Base-by-base conservation (phyloP, 306 rosid species). In the Oemleria cerasiformis region DNA sequence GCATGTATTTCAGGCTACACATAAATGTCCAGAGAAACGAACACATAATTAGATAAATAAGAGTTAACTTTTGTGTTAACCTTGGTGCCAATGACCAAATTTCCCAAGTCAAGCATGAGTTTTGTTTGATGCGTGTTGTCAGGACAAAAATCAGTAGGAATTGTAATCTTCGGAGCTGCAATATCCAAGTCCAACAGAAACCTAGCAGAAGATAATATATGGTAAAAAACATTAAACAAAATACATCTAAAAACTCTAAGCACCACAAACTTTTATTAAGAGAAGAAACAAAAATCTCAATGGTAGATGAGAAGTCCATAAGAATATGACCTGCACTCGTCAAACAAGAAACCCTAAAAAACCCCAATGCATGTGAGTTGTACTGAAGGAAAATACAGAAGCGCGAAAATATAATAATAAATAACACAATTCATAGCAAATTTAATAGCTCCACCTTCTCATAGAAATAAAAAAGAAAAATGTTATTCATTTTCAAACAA, bases 161-260 rank as follows among this genome's bases (percentile, higher is more conserved):
- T 87, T 54, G 95, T 89, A 77, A 94, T 89, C 85, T 94, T 94
- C 49, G 99, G 99, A 76, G 99, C 99, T 16, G 99, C 99, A 76
- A 94, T 94, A 74, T 94, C 97, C 84, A 94, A 84, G 84, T 94
- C 90, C 86, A 94, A 70, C 77, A 90, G 78, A 89, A 94, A 94
- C 90, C 99, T 94, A 81, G 62, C 67, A 84, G 58, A 74, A 45
- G 77, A 74, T 19, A 75, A 60, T 19, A 78, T 42, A 42, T n/a
- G n/a, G 23, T 42, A 55, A 66, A 78, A 21, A 51, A n/a, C 8
- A 51, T 19, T 16, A 51, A 51, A 51, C 57, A 65, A 72, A 12
- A 72, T 12, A 63, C 14, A 72, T 30, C 6, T 8, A 55, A 57
- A 59, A 57, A 43, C 36, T 19, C 20, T 19, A 38, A 36, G 36